These are phyloP conservation scores for Bipolaris oryzae DNA, from an alignment of 2,329 filamentous ascomycete genomes.

Conservation along the genomic window DNA sequence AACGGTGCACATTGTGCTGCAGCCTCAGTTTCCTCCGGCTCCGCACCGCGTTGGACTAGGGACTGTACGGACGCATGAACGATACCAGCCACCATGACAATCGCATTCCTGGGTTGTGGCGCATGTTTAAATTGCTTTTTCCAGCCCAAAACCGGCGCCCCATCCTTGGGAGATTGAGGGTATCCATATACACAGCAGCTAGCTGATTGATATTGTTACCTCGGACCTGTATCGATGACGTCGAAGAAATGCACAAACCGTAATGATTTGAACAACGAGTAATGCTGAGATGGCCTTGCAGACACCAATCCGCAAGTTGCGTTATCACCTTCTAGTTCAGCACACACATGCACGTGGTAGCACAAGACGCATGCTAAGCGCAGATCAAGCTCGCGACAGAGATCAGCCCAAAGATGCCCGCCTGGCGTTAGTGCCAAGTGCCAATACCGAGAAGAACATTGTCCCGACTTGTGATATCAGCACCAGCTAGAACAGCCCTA, in stretches of 20 bases:
- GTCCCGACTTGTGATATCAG: background rate
- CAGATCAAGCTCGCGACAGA: constrained; percentile 5
- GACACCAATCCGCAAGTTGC: background rate
- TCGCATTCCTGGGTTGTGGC: constrained; percentile 8
- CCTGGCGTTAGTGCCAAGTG: constrained; percentile 9
- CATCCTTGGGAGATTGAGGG: constrained; percentile 4
- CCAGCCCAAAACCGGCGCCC: constrained; percentile 5
- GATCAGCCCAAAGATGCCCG: constrained; percentile 5
- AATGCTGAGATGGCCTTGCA: background rate
- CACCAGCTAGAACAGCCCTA: constrained; percentile 10
- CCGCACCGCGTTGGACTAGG: background rate
- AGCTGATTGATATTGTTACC: background rate
- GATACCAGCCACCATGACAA: background rate
- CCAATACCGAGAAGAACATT: constrained; percentile 4
- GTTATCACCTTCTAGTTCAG: constrained; percentile 7
- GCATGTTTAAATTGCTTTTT: constrained; percentile 11
- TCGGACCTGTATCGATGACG: background rate
- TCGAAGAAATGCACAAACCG: background rate
- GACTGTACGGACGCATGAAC: constrained; percentile 2
- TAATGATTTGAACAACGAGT: background rate
- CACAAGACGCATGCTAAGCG: constrained; percentile 7
- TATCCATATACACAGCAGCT: constrained; percentile 1
- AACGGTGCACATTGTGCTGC: constrained; percentile 3
- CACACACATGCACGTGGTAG: constrained; percentile 11
- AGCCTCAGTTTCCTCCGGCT: background rate